Base-by-base conservation (phyloP, 2,329 filamentous ascomycete genomes). In the Alternaria rosae region DNA sequence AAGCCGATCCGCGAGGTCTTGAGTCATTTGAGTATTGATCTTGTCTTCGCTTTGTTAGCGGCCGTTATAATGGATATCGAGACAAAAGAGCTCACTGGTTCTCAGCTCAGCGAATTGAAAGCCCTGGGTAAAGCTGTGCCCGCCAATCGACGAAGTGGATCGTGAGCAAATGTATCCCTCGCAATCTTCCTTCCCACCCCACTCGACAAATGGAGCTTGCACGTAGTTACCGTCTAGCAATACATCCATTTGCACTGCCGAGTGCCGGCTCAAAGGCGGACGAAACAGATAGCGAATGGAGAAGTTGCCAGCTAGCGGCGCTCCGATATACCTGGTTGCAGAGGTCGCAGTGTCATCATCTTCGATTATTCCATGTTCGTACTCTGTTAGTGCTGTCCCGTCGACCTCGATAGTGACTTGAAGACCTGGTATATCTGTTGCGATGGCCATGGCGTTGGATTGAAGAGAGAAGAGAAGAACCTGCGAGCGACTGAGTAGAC, bases 201-300 rank as follows among this genome's bases (percentile, higher is more conserved):
- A 43, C 6, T 53, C 54, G 3, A 41, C 3, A 15, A 48, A 61
- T 1, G 59, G 59, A 6, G 43, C 59, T 25, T 48, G 48, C 4
- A 61, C 41, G 6, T 61, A 60, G 23, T 57, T 35, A 17, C 48
- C 58, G 15, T 56, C 57, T 7, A 64, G 30, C 15, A 54, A 7
- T 3, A 64, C 35, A 10, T 53, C 50, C 50, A 53, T 53, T 0
- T 41, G 50, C 0, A 53, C 21, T 6, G 28, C 28, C 10, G 28
- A 50, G 15, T 26, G 32, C 4, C 32, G 50, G 10, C 32, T 41
- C 6, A 53, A 53, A 6, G 50, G 32, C 1, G 32, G 50, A 20
- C 50, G 32, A 20, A 23, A 53, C 12, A 53, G 10, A 26, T 53
- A 53, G 15, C 32, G 50, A 1, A 53, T 26, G 10, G 15, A 41